Conservation (phyloP, 495 filamentous ascomycete species). For the Amniculicola lignicola region DNA sequence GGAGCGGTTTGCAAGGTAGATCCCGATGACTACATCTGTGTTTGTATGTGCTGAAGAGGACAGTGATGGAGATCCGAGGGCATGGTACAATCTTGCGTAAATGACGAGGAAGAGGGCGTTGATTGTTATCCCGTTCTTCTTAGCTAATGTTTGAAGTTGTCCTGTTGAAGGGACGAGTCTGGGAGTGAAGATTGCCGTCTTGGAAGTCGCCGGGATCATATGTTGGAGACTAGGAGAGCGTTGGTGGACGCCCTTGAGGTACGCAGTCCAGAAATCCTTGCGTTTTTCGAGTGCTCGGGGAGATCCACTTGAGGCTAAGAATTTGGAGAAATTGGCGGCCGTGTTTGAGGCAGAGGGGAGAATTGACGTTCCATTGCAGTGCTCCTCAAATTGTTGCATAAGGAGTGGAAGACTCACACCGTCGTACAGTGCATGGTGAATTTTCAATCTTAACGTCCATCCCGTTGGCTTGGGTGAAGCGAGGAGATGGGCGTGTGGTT, state of each 20-base stretch:
- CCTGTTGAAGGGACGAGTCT: slow-evolving; percentile 16
- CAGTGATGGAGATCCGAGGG: no score
- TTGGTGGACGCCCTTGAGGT: slow-evolving; percentile 45
- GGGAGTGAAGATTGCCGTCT: slow-evolving; percentile 44
- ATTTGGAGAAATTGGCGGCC: slow-evolving; percentile 5
- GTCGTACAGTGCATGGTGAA: slow-evolving; percentile 64
- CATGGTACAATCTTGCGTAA: slow-evolving; percentile 45
- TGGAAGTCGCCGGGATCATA: slow-evolving; percentile 9
- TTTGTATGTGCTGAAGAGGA: slow-evolving; percentile 11
- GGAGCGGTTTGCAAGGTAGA: slow-evolving; percentile 57
- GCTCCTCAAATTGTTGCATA: slow-evolving; percentile 45
- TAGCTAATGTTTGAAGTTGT: slow-evolving; percentile 38
- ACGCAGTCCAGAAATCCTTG: slow-evolving; percentile 54
- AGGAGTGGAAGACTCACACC: slow-evolving; percentile 54
- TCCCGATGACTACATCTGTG: slow-evolving; percentile 49
- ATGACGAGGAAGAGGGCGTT: slow-evolving; percentile 52
- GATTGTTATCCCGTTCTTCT: slow-evolving; percentile 45
- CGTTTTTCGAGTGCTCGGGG: slow-evolving; percentile 25
- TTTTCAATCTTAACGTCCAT: slow-evolving; percentile 46
- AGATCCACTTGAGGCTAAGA: slow-evolving; percentile 38
- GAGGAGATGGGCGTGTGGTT: slow-evolving; percentile 38
- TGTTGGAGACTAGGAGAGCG: no score
- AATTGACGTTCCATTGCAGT: slow-evolving; percentile 35
- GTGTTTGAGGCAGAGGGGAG: background rate
- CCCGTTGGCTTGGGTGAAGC: slow-evolving; percentile 31